Conservation (phyloP, 2,329 filamentous ascomycete species). For the Colletotrichum chlorophyti region DNA sequence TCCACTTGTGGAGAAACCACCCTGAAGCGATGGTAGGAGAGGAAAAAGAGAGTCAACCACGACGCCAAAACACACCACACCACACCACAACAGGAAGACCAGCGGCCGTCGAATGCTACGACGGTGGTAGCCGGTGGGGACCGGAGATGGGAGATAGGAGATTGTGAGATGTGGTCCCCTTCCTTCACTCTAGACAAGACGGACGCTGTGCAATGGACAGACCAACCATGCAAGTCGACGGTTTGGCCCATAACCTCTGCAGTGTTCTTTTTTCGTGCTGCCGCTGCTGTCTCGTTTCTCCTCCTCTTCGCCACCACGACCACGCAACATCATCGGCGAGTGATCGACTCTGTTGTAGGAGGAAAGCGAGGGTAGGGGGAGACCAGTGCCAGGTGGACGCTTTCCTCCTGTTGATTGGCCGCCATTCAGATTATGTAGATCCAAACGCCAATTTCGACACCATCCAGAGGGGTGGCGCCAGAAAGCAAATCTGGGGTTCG, state of each 20-base stretch:
- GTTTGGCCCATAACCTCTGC: background rate
- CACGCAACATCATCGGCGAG: conserved; percentile 12
- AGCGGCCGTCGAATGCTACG: conserved; percentile 21
- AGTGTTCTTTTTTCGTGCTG: background rate
- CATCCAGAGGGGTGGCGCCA: conserved; percentile 21
- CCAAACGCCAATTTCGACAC: conserved; percentile 11
- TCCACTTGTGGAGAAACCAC: conserved; percentile 14
- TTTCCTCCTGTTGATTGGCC: conserved; percentile 8
- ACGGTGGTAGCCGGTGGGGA: conserved; percentile 4
- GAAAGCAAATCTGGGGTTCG: conserved; percentile 14
- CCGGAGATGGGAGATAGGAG: background rate
- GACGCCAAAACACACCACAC: conserved; percentile 7
- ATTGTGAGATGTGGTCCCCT: too few species aligned
- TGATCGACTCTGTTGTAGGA: conserved; percentile 12
- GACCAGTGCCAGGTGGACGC: conserved; percentile 1
- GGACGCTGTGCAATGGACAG: background rate
- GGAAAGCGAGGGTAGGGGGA: conserved; percentile 16
- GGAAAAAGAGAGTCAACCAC: background rate
- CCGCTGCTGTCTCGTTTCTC: conserved; percentile 2
- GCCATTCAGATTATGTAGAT: background rate
- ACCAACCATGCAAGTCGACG: conserved; percentile 1
- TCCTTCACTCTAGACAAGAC: background rate
- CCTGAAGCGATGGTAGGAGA: background rate
- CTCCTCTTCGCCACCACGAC: conserved; percentile 2
- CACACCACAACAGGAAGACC: conserved; percentile 6